Conservation (phyloP, 495 filamentous ascomycete genomes). For the Extremus antarcticus region DNA sequence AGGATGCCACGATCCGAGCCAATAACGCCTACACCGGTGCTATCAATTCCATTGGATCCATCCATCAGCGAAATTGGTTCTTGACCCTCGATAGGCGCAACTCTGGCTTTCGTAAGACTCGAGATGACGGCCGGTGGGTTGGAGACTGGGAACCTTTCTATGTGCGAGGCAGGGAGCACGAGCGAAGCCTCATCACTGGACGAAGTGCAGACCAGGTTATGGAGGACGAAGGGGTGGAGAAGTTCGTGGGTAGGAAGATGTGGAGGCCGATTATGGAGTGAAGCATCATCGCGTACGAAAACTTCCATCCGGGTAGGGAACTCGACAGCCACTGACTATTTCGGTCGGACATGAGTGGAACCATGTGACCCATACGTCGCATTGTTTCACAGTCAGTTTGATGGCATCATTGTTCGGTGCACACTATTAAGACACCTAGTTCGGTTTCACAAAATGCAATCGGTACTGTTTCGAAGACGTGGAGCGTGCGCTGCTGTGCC, state of each 20-base stretch:
- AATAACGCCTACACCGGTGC: conserved; percentile 57
- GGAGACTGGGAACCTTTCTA: conserved; percentile 45
- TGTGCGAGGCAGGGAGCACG: conserved; percentile 44
- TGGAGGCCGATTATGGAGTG: conserved; percentile 48
- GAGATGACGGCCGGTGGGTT: conserved; percentile 20
- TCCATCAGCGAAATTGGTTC: conserved; percentile 56
- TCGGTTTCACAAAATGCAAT: no score
- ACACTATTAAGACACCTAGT: no score
- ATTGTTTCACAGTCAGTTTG: no score
- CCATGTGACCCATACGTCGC: no score
- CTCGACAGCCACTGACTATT: no score
- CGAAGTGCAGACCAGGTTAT: conserved; percentile 45
- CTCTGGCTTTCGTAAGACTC: conserved; percentile 40
- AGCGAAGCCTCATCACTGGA: conserved; percentile 54
- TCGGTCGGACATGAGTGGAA: no score
- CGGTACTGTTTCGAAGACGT: no score
- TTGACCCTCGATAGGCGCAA: conserved; percentile 43
- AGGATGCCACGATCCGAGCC: conserved; percentile 41
- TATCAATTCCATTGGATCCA: conserved; percentile 48
- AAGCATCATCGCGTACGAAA: no score
- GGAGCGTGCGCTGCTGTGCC: no score
- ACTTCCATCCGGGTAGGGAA: no score
- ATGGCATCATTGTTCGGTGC: no score
- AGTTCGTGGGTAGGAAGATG: conserved; percentile 42
- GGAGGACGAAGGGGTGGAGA: conserved; percentile 45